Conservation (phyloP, 2,329 filamentous ascomycete genomes). For the Penicillium sp. region DNA sequence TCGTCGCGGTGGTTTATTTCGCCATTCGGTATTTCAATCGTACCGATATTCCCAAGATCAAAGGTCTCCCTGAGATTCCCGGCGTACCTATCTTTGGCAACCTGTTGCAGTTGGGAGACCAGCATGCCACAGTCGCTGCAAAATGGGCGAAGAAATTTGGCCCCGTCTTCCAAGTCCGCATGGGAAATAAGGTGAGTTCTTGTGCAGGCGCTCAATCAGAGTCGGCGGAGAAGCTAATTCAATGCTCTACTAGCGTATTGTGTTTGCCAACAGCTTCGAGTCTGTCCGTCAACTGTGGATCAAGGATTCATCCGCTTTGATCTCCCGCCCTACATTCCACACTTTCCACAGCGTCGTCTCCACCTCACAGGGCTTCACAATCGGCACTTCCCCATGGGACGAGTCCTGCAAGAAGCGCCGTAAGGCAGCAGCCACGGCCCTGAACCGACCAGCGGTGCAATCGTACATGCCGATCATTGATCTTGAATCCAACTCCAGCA, state of each 20-base stretch:
- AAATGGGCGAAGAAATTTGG: conserved; percentile 60
- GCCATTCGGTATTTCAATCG: conserved; percentile 43
- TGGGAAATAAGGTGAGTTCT: conserved; percentile 60
- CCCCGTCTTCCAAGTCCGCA: conserved; percentile 61
- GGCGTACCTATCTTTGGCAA: conserved; percentile 63
- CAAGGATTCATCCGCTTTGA: conserved; percentile 71
- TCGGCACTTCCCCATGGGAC: conserved; percentile 80
- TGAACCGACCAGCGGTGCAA: conserved; percentile 71
- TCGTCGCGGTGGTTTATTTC: conserved; percentile 39
- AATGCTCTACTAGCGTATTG: conserved; percentile 52
- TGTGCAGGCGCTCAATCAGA: not conserved
- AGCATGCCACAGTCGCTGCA: conserved; percentile 54
- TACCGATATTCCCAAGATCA: conserved; percentile 60
- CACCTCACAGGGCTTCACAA: conserved; percentile 72
- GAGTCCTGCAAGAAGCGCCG: conserved; percentile 72
- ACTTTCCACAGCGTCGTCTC: conserved; percentile 79
- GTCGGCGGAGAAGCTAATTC: not conserved
- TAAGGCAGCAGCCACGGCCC: conserved; percentile 72
- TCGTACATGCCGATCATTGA: conserved; percentile 81
- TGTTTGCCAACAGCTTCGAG: conserved; percentile 76
- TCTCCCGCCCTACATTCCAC: conserved; percentile 72
- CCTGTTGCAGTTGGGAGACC: conserved; percentile 56
- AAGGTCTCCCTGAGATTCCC: conserved; percentile 59
- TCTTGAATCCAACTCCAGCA: conserved; percentile 66
- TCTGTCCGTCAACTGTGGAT: conserved; percentile 71